These are phyloP conservation scores for Pichia nakasei DNA, from an alignment of 805 yeast species.

Conservation along the genomic window DNA sequence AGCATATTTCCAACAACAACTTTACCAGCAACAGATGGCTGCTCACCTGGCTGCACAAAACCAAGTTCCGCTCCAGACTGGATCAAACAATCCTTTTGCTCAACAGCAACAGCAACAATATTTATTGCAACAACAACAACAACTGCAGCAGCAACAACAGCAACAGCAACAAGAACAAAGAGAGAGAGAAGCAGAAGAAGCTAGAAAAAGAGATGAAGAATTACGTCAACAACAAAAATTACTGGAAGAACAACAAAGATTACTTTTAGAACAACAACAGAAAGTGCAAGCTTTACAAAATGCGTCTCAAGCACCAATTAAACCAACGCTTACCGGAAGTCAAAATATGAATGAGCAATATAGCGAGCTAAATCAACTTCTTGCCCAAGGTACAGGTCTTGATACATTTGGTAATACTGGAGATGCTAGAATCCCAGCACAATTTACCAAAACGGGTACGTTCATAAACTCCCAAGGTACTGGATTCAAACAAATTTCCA, in stretches of 20 bases:
- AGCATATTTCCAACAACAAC: slow-evolving; percentile 14
- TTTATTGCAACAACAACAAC: slow-evolving; percentile 3
- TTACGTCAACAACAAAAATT: slow-evolving; percentile 10
- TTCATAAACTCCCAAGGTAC: slow-evolving; percentile 87
- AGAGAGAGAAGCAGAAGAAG: slow-evolving; percentile 30
- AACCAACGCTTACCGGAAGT: slow-evolving; percentile 43
- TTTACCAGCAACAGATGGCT: slow-evolving; percentile 17
- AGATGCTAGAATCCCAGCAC: slow-evolving; percentile 79
- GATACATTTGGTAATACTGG: slow-evolving; percentile 93
- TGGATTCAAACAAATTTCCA: slow-evolving; percentile 50
- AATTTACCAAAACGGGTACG: slow-evolving; percentile 72
- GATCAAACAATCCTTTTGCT: slow-evolving; percentile 31
- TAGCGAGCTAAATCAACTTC: slow-evolving; percentile 67
- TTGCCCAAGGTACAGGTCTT: slow-evolving; percentile 82
- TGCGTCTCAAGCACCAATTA: slow-evolving; percentile 29
- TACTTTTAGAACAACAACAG: slow-evolving; percentile 7
- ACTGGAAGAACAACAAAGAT: slow-evolving; percentile 8
- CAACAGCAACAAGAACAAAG: not conserved
- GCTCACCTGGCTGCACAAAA: slow-evolving; percentile 19
- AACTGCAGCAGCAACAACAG: slow-evolving; percentile 3
- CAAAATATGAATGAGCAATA: slow-evolving; percentile 47
- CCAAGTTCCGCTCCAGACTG: slow-evolving; percentile 32
- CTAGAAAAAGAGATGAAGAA: slow-evolving; percentile 43
- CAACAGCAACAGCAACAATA: slow-evolving; percentile 6
- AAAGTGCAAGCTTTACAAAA: slow-evolving; percentile 13